These are phyloP conservation scores for Quercus tomentella DNA, from an alignment of 331 rosid genomes.

Conservation along the genomic window DNA sequence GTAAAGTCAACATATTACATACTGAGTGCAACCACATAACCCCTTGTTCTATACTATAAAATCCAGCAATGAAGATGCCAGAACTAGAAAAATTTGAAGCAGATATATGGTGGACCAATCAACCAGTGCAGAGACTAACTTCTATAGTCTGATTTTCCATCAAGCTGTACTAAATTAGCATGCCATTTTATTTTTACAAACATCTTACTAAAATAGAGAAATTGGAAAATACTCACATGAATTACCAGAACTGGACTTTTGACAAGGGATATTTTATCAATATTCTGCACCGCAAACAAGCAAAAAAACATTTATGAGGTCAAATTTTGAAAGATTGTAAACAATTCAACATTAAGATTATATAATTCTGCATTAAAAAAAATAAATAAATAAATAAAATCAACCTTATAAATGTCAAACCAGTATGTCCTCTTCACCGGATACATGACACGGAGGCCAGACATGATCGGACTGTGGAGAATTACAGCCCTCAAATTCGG, in stretches of 20 bases:
- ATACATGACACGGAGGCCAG: slow-evolving; percentile 97
- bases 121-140: neutral
- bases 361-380: neutral
- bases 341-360: neutral
- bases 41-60: neutral
- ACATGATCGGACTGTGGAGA: slow-evolving; percentile 95
- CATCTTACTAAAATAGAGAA: slow-evolving; percentile 6
- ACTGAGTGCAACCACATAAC: neutral
- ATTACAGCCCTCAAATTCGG: slow-evolving; percentile 82
- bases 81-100: neutral
- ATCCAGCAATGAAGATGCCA: neutral
- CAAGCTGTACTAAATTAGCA: neutral
- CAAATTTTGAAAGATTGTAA: neutral
- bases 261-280: slow-evolving; percentile 83
- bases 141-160: neutral
- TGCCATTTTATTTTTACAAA: slow-evolving; percentile 2
- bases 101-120: neutral
- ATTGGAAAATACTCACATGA: slow-evolving; percentile 68
- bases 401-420: slow-evolving; percentile 97
- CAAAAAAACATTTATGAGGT: slow-evolving; percentile 8
- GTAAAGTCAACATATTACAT: neutral
- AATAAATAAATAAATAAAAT: neutral
- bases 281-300: slow-evolving; percentile 60
- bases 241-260: slow-evolving; percentile 85
- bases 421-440: slow-evolving; percentile 92